These are phyloP conservation scores for Orbilia quercus DNA, from an alignment of 2,329 filamentous ascomycete species.

Conservation along the genomic window DNA sequence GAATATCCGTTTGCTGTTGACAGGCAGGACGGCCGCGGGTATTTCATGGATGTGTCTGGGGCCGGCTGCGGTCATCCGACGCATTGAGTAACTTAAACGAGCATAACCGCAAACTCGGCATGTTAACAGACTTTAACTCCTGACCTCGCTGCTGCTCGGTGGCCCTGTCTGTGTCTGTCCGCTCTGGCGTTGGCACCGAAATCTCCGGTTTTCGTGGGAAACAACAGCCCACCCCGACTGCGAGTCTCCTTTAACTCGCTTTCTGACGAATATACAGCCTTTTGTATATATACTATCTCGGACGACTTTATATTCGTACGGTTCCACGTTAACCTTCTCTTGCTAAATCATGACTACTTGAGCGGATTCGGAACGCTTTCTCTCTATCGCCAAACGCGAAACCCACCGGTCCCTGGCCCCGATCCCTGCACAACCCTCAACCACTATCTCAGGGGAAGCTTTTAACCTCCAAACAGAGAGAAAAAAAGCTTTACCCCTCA, in stretches of 20 bases:
- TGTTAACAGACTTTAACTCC: constrained; percentile 23
- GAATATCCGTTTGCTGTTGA: background rate
- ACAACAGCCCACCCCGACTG: constrained; percentile 10
- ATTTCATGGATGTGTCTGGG: constrained; percentile 33
- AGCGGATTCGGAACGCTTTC: constrained; percentile 11
- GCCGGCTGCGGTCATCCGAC: constrained; percentile 50
- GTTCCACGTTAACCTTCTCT: constrained; percentile 7
- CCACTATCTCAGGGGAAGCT: constrained; percentile 48
- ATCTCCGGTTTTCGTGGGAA: constrained; percentile 52
- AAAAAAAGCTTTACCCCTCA: constrained; percentile 39
- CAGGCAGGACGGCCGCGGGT: constrained; percentile 12
- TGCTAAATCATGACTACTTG: constrained; percentile 38
- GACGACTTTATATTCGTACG: constrained; percentile 13
- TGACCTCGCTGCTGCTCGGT: constrained; percentile 29
- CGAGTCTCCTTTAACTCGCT: constrained; percentile 19
- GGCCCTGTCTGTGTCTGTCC: constrained; percentile 16
- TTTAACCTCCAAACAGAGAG: constrained; percentile 16
- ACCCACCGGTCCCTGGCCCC: constrained; percentile 19
- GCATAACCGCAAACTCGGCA: constrained; percentile 49
- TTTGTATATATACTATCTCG: background rate
- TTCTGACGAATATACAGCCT: background rate
- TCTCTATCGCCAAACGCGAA: constrained; percentile 46
- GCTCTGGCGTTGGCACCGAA: constrained; percentile 43
- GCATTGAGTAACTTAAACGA: constrained; percentile 57
- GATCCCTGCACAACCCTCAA: constrained; percentile 36